Percentiles rank a stretch among this genome's conserved stretches.
Evolutionary conservation across 164 flowering plant species (phyloP).

Genomic region (Taxillus chinensis): DNA sequence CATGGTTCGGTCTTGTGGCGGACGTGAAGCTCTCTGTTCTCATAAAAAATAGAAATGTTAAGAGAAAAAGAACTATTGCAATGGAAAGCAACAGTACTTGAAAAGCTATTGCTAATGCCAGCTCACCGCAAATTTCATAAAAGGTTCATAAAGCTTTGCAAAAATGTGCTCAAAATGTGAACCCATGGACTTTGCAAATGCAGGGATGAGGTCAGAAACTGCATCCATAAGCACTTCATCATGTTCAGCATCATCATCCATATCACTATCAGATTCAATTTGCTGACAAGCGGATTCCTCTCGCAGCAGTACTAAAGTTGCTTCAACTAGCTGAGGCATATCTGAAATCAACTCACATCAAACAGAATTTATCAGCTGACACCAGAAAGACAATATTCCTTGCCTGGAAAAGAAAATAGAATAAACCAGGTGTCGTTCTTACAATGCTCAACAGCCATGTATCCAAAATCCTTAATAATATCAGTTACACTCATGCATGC

Average conservation of each 20-base stretch:
- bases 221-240: constrained; percentile 99
- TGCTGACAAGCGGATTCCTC: constrained; percentile 87
- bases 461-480: constrained; percentile 70
- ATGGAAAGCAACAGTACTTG: background rate
- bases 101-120: background rate
- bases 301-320: constrained; percentile 58
- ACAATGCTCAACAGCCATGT: constrained; percentile 64
- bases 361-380: background rate
- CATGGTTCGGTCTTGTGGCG: constrained; percentile 93
- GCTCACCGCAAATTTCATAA: constrained; percentile 93
- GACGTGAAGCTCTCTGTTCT: constrained; percentile 72
- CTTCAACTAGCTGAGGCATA: constrained; percentile 67
- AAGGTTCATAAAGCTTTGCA: constrained; percentile 65
- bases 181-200: constrained; percentile 94
- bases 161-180: constrained; percentile 77
- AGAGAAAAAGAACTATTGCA: background rate
- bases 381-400: background rate
- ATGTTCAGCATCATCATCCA: constrained; percentile 70
- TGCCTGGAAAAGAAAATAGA: background rate
- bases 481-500: constrained; percentile 73
- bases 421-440: constrained; percentile 17
- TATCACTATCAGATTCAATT: constrained; percentile 66
- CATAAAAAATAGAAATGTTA: constrained; percentile 4
- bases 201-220: constrained; percentile 92
- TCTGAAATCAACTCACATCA: constrained; percentile 30